These are phyloP conservation scores for Candida peoriensis DNA, from an alignment of 805 yeast genomes.

Conservation along the genomic window DNA sequence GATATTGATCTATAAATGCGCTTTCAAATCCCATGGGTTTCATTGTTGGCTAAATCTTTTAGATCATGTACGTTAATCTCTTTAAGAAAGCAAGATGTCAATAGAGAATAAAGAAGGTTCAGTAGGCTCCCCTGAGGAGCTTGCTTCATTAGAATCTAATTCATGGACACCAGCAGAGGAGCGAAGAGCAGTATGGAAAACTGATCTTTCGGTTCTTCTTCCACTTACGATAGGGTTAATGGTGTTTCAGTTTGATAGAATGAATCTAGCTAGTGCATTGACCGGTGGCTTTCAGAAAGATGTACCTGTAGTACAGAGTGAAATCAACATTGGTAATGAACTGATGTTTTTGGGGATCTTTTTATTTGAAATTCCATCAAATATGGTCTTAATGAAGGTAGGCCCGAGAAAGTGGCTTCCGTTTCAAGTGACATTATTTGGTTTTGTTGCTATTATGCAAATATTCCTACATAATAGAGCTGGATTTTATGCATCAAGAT, in stretches of 20 bases:
- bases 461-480: constrained; percentile 34
- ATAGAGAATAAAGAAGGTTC: too few relatives aligned
- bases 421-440: constrained; percentile 49
- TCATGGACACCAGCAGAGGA: constrained; percentile 52
- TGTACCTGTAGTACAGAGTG: constrained; percentile 42
- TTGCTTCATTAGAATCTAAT: too few relatives aligned
- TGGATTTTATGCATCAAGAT: constrained; percentile 43
- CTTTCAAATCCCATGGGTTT: too few relatives aligned
- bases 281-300: constrained; percentile 50
- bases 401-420: constrained; percentile 64
- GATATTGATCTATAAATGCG: too few relatives aligned
- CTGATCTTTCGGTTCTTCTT: constrained; percentile 47
- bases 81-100: too few relatives aligned
- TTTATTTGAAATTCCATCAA: constrained; percentile 57
- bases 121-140: too few relatives aligned
- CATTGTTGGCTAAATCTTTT: too few relatives aligned
- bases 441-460: constrained; percentile 49
- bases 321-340: constrained; percentile 54
- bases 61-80: too few relatives aligned
- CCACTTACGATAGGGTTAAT: constrained; percentile 53
- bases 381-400: constrained; percentile 49
- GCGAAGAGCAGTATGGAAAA: constrained; percentile 37
- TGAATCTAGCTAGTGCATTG: constrained; percentile 49
- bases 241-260: constrained; percentile 52
- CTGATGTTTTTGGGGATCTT: constrained; percentile 46